Percentiles rank a stretch among this genome's conserved stretches.
These are phyloP conservation scores for Aspergillus diversus DNA, from an alignment of 495 filamentous ascomycete genomes.

Conservation along the genomic window DNA sequence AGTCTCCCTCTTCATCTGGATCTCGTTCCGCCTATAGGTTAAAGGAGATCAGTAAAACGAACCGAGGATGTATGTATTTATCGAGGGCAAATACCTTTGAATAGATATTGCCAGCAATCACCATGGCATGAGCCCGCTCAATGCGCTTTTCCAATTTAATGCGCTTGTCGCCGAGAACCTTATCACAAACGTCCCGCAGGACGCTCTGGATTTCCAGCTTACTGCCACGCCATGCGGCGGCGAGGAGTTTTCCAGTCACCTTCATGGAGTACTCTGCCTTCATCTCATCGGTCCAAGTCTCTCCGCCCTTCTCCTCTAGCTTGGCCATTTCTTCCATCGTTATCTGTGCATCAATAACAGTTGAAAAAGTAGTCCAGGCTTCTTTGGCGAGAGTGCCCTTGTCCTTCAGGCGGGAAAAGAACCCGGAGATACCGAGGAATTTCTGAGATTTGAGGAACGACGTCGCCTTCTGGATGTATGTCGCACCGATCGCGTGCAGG, in stretches of 20 bases:
- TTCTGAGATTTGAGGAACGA: slow-evolving; percentile 93
- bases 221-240: slow-evolving; percentile 94
- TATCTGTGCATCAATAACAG: slow-evolving; percentile 96
- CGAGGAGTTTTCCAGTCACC: slow-evolving; percentile 98
- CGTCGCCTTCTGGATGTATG: slow-evolving; percentile 85
- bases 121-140: slow-evolving; percentile 86
- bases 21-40: slow-evolving; percentile 77
- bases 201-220: slow-evolving; percentile 99
- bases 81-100: slow-evolving; percentile 61
- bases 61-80: neutral
- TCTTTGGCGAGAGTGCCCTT: slow-evolving; percentile 97
- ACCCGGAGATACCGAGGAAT: slow-evolving; percentile 93
- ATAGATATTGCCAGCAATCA: slow-evolving; percentile 87
- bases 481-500: slow-evolving; percentile 88
- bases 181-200: slow-evolving; percentile 82
- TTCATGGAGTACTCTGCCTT: slow-evolving; percentile 93
- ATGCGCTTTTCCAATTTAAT: slow-evolving; percentile 82
- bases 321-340: slow-evolving; percentile 99
- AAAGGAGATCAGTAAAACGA: slow-evolving; percentile 15
- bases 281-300: slow-evolving; percentile 98
- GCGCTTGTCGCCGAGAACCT: slow-evolving; percentile 74
- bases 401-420: slow-evolving; percentile 92
- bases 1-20: slow-evolving; percentile 96
- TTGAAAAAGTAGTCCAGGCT: slow-evolving; percentile 96
- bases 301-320: slow-evolving; percentile 90